Evolutionary conservation across 163 green algal species (phyloP).

Genomic region (Volvox carteri): DNA sequence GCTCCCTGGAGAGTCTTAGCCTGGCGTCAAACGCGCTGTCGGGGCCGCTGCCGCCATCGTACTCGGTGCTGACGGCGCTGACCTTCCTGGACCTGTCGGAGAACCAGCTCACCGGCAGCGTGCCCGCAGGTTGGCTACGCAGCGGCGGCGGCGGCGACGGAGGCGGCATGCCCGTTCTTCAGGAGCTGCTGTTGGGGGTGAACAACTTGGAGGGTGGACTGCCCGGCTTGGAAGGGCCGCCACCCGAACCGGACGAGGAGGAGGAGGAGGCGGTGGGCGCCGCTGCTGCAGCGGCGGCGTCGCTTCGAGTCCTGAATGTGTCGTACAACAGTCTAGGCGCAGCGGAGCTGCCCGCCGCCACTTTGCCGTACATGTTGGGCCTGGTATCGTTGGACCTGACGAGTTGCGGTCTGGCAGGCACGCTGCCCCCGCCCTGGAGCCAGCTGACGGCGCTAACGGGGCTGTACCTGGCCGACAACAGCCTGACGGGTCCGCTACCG

Average conservation of each 20-base stretch:
- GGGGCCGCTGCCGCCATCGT: slow-evolving; percentile 20
- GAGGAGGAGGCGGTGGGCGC: background rate
- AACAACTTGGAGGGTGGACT: background rate
- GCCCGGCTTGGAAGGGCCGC: background rate
- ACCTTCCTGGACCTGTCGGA: slow-evolving; percentile 32
- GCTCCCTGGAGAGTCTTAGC: background rate
- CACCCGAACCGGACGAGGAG: too few species aligned
- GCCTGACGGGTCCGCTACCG: slow-evolving; percentile 1
- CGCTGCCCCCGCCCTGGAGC: slow-evolving; percentile 8
- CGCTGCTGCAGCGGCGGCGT: background rate
- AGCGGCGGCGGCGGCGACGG: background rate
- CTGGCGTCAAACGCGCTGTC: slow-evolving; percentile 23
- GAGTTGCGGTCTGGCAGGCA: background rate
- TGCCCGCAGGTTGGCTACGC: slow-evolving; percentile 25
- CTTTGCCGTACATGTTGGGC: slow-evolving; percentile 31
- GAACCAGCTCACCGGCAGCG: slow-evolving; percentile 21
- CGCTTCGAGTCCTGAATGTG: background rate
- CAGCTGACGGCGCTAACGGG: background rate
- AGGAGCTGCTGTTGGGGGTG: background rate
- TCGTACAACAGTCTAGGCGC: background rate
- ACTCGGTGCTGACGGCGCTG: background rate
- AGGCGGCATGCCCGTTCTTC: slow-evolving; percentile 19
- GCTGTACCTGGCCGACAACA: slow-evolving; percentile 7
- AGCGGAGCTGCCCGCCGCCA: background rate
- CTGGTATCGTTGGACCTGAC: slow-evolving; percentile 28